Conservation (phyloP, 108 stramenopile genomes). For the Nitzschia sp. region DNA sequence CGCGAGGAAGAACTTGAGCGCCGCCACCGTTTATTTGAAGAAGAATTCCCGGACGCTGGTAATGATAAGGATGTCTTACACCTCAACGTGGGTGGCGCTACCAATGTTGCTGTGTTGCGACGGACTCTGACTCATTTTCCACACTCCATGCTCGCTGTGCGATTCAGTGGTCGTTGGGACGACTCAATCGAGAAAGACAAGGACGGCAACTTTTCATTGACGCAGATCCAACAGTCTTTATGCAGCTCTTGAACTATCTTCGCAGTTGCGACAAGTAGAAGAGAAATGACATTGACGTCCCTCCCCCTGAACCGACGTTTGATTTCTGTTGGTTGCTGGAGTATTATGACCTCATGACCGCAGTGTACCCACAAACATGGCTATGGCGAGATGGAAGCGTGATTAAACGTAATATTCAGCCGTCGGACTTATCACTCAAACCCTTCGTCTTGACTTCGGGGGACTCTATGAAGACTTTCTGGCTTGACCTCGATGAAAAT, state of each 20-base stretch:
- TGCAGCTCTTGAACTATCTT: conserved; percentile 52
- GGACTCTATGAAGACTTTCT: neutral
- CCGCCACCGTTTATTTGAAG: neutral
- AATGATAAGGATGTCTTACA: conserved; percentile 49
- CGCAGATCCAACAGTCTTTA: conserved; percentile 46
- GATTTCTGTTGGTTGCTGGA: conserved; percentile 34
- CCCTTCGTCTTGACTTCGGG: neutral
- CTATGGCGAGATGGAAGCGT: neutral
- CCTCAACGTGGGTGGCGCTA: conserved; percentile 62
- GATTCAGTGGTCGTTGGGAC: conserved; percentile 70
- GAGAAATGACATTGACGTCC: neutral
- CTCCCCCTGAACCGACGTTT: neutral
- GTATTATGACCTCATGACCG: conserved; percentile 30
- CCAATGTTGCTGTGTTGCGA: conserved; percentile 48
- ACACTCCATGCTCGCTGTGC: conserved; percentile 61
- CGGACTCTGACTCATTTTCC: conserved; percentile 59
- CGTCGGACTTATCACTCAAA: neutral
- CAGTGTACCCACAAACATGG: conserved; percentile 22
- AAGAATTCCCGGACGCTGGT: neutral
- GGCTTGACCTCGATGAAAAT: neutral
- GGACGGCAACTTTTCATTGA: conserved; percentile 72
- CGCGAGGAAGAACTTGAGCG: neutral
- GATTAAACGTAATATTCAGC: neutral
- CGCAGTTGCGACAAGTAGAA: conserved; percentile 25
- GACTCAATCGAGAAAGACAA: conserved; percentile 55